These are phyloP conservation scores for Sporisorium graminicola DNA, from an alignment of 1,284 basidiomycete species.

Conservation along the genomic window DNA sequence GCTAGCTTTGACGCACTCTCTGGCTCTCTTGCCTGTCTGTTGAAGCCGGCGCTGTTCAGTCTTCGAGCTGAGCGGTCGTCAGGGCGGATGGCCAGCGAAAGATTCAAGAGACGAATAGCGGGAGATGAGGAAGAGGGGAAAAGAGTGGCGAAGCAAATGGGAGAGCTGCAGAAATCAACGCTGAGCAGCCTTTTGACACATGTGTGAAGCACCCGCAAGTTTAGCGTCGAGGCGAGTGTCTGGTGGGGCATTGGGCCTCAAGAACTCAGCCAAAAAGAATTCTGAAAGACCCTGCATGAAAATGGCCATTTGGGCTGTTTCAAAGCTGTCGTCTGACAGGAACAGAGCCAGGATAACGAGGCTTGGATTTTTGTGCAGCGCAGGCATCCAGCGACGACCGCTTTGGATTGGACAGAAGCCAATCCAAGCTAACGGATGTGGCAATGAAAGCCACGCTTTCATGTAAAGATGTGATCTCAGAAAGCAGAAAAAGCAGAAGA, in stretches of 20 bases:
- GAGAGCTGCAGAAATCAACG: not conserved
- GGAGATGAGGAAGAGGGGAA: not conserved
- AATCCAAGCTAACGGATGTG: not conserved
- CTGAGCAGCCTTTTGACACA: conserved; percentile 33
- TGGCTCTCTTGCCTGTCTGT: not conserved
- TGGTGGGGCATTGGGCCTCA: not conserved
- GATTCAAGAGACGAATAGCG: not conserved
- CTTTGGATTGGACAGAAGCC: not conserved
- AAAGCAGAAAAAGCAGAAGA: not conserved
- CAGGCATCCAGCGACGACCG: not conserved
- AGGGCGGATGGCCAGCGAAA: too few species aligned
- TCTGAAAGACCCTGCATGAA: conserved; percentile 14
- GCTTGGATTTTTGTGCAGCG: not conserved
- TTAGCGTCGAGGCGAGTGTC: too few species aligned
- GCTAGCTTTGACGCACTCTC: not conserved
- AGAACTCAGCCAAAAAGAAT: not conserved
- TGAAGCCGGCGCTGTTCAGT: too few species aligned
- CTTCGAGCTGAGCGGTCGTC: too few species aligned
- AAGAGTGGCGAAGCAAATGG: conserved; percentile 4
- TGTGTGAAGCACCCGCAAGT: not conserved
- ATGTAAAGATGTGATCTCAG: conserved; percentile 3
- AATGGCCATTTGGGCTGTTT: not conserved
- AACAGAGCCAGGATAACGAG: too few species aligned
- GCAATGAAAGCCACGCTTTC: conserved; percentile 10
- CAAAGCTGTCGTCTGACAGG: too few species aligned